A percentile compares a stretch with the other conserved stretches of the same genome.
phyloP scores from a whole-genome alignment of 495 filamentous ascomycete species.

The Daldinia grandis region DNA sequence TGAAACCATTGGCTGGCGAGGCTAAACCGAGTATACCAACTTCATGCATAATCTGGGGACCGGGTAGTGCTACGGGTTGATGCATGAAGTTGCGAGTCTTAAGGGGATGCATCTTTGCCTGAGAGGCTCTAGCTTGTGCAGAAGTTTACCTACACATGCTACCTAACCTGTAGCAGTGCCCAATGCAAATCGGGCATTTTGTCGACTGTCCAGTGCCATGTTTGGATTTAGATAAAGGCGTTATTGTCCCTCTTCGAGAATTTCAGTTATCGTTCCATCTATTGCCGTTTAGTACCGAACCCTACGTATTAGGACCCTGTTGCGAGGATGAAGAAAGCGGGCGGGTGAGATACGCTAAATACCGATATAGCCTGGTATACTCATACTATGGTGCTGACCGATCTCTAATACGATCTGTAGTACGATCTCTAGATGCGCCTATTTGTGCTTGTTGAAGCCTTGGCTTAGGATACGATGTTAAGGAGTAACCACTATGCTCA shows the following conservation, averaged over 20 bases:
- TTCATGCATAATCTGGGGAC: conserved; percentile 19
- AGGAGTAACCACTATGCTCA: conserved; percentile 4
- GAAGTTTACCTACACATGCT: no score
- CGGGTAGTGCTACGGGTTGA: conserved; percentile 6
- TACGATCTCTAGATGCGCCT: conserved; percentile 27
- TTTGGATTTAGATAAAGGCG: no score
- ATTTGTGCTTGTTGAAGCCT: conserved; percentile 18
- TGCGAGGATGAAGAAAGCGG: not conserved
- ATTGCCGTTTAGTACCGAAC: not conserved
- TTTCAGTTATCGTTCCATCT: not conserved
- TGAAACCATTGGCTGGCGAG: conserved; percentile 15
- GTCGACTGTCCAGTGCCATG: no score
- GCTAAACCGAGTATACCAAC: not conserved
- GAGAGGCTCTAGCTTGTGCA: no score
- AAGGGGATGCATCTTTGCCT: not conserved
- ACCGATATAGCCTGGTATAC: conserved; percentile 12
- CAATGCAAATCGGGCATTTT: no score
- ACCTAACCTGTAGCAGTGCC: no score
- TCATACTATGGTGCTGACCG: conserved; percentile 17
- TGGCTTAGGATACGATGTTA: conserved; percentile 24
- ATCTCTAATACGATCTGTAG: conserved; percentile 33
- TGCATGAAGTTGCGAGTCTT: conserved; percentile 23
- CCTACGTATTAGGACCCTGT: not conserved
- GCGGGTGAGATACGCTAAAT: conserved; percentile 12
- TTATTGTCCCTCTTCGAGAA: no score